Base-by-base conservation (phyloP, 2,329 filamentous ascomycete genomes). In the Xylariaceae sp. region DNA sequence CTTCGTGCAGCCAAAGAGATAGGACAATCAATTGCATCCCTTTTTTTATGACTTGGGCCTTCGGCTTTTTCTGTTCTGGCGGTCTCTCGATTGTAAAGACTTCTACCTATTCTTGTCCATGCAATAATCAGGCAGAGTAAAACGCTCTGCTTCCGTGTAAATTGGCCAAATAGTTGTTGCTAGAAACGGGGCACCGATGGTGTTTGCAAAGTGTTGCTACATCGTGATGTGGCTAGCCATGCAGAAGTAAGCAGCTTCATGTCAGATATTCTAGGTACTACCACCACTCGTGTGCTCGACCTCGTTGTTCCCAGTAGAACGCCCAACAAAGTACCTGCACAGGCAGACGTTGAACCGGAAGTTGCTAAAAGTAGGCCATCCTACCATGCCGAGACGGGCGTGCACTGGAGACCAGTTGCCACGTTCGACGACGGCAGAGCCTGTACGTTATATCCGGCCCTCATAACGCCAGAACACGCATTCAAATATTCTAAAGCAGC, bases 271-370 rank as follows among this genome's bases (percentile, higher is more conserved):
- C n/a, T 13, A 32, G 5, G 30, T 37, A 21, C 29, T 26, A 30
- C 26, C 15, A 16, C n/a, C 10, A 13, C n/a, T 19, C 8, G 1
- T 7, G 26, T 37, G 36, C 15, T 15, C n/a, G 9, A 16, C 36
- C n/a, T 37, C 3, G 16, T 12, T 30, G 22, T 39, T 12, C 13
- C 18, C 10, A 16, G 6, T 21, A 12, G 5, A 15, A 26, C 18
- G 16, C 7, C 7, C 2, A 26, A n/a, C 5, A 16, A 16, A 42
- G n/a, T n/a, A n/a, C 12, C 19, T 5, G 9, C 34, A 21, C 53
- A 55, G 56, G 57, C 40, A 58, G 56, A 52, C 45, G 32, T 34
- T 34, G 32, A 34, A 34, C 32, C 13, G 10, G 32, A 10, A 13
- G 6, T 15, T 34, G 10, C 32, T 34, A 15, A 3, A 2, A 34